Evolutionary conservation across 1,284 basidiomycete genomes (phyloP).

Genomic region (Boletus mariae): DNA sequence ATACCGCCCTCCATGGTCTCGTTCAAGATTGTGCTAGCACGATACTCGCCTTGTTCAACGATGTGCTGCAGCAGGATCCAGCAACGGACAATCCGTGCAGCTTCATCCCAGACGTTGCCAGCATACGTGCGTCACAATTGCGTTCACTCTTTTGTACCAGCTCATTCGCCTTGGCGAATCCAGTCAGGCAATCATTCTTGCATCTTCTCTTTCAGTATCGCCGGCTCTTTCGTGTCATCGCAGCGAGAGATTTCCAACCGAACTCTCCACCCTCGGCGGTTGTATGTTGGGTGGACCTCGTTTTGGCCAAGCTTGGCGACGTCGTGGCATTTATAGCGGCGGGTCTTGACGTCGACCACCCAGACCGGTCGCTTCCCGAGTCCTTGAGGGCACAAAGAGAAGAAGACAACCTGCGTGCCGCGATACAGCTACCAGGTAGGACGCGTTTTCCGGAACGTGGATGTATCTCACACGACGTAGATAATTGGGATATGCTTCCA

Average conservation of each 20-base stretch:
- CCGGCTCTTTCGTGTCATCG: slow-evolving; percentile 43
- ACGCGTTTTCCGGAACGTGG: neutral
- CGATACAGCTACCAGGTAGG: slow-evolving; percentile 62
- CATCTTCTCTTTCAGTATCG: slow-evolving; percentile 49
- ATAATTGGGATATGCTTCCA: slow-evolving; percentile 47
- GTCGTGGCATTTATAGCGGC: slow-evolving; percentile 37
- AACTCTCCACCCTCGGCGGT: slow-evolving; percentile 31
- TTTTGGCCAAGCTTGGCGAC: slow-evolving; percentile 53
- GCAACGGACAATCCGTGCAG: slow-evolving; percentile 1
- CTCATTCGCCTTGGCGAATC: slow-evolving; percentile 5
- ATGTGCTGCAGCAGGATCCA: slow-evolving; percentile 17
- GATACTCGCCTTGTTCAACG: slow-evolving; percentile 37
- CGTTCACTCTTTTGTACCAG: neutral
- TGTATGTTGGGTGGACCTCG: slow-evolving; percentile 60
- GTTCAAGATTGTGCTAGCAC: slow-evolving; percentile 36
- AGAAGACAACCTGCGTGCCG: slow-evolving; percentile 51
- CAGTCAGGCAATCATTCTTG: slow-evolving; percentile 32
- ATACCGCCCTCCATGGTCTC: slow-evolving; percentile 31
- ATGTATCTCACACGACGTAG: slow-evolving; percentile 26
- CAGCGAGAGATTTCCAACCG: slow-evolving; percentile 29
- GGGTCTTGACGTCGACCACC: slow-evolving; percentile 23
- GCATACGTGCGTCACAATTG: slow-evolving; percentile 21
- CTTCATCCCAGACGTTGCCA: slow-evolving; percentile 22
- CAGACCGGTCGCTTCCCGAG: slow-evolving; percentile 21
- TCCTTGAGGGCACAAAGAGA: slow-evolving; percentile 41